These are phyloP conservation scores for Goffeauzyma gilvescens DNA, from an alignment of 768 basidiomycete genomes.

Conservation along the genomic window DNA sequence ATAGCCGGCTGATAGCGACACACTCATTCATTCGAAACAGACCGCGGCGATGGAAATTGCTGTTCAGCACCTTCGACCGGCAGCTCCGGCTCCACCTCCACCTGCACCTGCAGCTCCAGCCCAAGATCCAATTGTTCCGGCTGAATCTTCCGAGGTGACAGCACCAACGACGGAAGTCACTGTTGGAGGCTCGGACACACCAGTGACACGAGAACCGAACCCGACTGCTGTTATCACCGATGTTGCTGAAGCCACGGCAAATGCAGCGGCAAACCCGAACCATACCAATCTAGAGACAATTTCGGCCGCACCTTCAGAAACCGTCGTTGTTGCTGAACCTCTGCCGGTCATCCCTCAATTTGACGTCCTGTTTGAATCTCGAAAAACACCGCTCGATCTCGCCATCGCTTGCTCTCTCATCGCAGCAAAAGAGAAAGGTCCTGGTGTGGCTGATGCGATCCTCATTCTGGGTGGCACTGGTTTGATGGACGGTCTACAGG, in stretches of 20 bases:
- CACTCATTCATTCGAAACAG: conserved; percentile 33
- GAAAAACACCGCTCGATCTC: conserved; percentile 76
- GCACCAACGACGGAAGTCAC: no score
- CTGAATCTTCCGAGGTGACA: no score
- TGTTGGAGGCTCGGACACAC: neutral
- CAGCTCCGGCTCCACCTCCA: conserved; percentile 19
- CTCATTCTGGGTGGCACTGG: conserved; percentile 73
- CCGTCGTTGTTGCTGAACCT: neutral
- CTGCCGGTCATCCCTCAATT: conserved; percentile 7
- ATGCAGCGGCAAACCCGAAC: neutral
- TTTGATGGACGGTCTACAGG: conserved; percentile 34
- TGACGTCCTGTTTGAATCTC: conserved; percentile 66
- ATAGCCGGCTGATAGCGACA: neutral
- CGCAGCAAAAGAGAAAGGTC: conserved; percentile 71
- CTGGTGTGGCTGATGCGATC: conserved; percentile 71
- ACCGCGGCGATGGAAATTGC: conserved; percentile 82
- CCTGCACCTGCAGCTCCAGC: conserved; percentile 3
- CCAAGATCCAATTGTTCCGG: conserved; percentile 33
- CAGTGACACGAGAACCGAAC: conserved; percentile 6
- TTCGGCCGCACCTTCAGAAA: no score
- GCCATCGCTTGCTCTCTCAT: conserved; percentile 81
- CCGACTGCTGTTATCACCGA: no score
- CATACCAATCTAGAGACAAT: no score
- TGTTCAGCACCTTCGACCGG: conserved; percentile 55
- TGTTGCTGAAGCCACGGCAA: neutral